phyloP scores from a whole-genome alignment of 2,329 filamentous ascomycete genomes.

The Proliferodiscus dingleyae region DNA sequence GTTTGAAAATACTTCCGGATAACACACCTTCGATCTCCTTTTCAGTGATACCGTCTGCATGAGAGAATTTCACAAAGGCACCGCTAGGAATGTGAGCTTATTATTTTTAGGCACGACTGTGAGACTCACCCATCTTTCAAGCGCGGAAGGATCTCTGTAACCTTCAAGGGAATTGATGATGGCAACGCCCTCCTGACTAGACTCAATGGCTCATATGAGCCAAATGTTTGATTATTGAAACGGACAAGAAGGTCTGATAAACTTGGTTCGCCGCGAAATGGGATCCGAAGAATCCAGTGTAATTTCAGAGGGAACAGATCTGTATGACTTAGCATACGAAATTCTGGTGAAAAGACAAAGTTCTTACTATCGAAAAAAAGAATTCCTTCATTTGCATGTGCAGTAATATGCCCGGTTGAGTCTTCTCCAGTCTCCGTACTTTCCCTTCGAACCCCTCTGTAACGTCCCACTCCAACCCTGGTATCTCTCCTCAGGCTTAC shows the following conservation, averaged over 20 bases:
- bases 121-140: constrained; percentile 68
- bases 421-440: constrained; percentile 51
- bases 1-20: background rate
- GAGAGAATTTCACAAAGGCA: constrained; percentile 82
- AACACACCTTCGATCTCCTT: constrained; percentile 49
- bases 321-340: constrained; percentile 33
- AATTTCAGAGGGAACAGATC: constrained; percentile 82
- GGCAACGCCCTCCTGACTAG: constrained; percentile 61
- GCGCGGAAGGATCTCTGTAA: constrained; percentile 77
- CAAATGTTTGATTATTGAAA: constrained; percentile 45
- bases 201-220: constrained; percentile 50
- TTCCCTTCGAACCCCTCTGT: constrained; percentile 34
- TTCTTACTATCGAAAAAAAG: constrained; percentile 82
- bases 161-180: constrained; percentile 55
- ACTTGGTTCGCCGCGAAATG: constrained; percentile 38
- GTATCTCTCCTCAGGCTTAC: constrained; percentile 9
- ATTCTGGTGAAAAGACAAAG: background rate
- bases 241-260: constrained; percentile 46
- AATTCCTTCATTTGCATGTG: constrained; percentile 71
- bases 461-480: constrained; percentile 4
- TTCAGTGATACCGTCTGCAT: constrained; percentile 38
- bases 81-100: constrained; percentile 40
- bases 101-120: background rate
- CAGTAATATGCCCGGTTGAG: constrained; percentile 76
- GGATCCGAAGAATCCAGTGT: constrained; percentile 55